Base-by-base conservation (phyloP, 2,329 filamentous ascomycete genomes). In the Stylonectria norvegica region DNA sequence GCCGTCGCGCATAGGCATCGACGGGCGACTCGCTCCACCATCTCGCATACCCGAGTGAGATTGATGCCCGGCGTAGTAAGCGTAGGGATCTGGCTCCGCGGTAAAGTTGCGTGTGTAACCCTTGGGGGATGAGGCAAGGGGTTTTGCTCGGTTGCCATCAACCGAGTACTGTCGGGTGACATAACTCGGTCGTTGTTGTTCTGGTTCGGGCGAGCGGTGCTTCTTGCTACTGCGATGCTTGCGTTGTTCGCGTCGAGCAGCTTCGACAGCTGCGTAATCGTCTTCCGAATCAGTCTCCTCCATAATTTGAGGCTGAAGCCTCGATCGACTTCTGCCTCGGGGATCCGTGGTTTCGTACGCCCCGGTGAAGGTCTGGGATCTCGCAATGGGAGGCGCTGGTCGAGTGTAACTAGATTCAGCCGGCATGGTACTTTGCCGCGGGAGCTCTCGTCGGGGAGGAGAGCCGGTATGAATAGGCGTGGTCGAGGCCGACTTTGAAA, bases 321-420 rank as follows among this genome's bases (percentile, higher is more conserved):
- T 62, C 9, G 64, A 66, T 12, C 67, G 65, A 20, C 54, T 54
- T 18, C 67, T 67, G 6, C 67, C 67, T 5, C 65, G 65, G 5
- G 55, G 46, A 8, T 61, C 56, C 2, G 45, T 20, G 3, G 42
- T 16, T 2, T 61, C 58, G 31, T 58, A 58, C 0, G 27, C 42
- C 27, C 45, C 50, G 25, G 54, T 56, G 35, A 57, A 69, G 0
- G 66, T 69, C 34, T 66, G 50, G 3, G 67, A 43, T 27, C 67
- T 56, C 8, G 52, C 27, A 4, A 64, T 49, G 4, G 40, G 45
- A 3, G 63, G 62, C 1, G 56, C 46, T 7, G 59, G 53, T 10
- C 63, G 61, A 19, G 42, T 12, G 37, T 59, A 61, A 2, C 20
- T 49, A 5, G 40, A 23, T 4, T 66, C 63, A 5, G 47, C 42